phyloP scores from a whole-genome alignment of 345 rosid species.

The Hevea brasiliensis region DNA sequence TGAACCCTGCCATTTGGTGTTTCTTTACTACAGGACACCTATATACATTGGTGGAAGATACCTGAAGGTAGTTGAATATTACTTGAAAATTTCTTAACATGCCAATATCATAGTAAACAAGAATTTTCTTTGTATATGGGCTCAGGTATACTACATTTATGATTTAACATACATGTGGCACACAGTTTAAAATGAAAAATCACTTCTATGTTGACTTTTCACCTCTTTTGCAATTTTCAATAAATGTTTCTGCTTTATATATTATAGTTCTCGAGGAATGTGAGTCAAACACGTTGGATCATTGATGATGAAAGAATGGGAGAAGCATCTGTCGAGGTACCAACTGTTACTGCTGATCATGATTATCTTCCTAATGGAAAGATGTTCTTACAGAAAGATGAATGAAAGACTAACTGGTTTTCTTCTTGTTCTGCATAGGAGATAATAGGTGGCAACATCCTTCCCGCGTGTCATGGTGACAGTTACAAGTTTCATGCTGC shows the following conservation, averaged over 20 bases:
- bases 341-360: conserved; percentile 9
- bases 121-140: neutral
- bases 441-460: conserved; percentile 72
- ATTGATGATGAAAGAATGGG: conserved; percentile 97
- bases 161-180: neutral
- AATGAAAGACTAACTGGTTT: conserved; percentile 17
- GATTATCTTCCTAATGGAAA: conserved; percentile 4
- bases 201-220: neutral
- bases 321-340: conserved; percentile 91
- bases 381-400: conserved; percentile 8
- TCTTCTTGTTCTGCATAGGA: conserved; percentile 47
- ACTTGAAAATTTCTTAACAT: neutral
- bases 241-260: neutral
- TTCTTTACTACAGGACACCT: conserved; percentile 59
- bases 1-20: conserved; percentile 67
- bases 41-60: conserved; percentile 88
- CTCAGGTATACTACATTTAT: neutral
- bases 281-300: conserved; percentile 94
- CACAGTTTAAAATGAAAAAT: neutral
- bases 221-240: neutral
- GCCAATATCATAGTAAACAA: neutral
- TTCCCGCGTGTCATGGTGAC: conserved; percentile 76
- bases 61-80: conserved; percentile 56
- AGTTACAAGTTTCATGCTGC: conserved; percentile 96
- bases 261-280: conserved; percentile 89